Percentiles rank a stretch among this genome's conserved stretches.
These are phyloP conservation scores for Aspergillus aculeatinus DNA, from an alignment of 2,329 filamentous ascomycete genomes.

Conservation along the genomic window DNA sequence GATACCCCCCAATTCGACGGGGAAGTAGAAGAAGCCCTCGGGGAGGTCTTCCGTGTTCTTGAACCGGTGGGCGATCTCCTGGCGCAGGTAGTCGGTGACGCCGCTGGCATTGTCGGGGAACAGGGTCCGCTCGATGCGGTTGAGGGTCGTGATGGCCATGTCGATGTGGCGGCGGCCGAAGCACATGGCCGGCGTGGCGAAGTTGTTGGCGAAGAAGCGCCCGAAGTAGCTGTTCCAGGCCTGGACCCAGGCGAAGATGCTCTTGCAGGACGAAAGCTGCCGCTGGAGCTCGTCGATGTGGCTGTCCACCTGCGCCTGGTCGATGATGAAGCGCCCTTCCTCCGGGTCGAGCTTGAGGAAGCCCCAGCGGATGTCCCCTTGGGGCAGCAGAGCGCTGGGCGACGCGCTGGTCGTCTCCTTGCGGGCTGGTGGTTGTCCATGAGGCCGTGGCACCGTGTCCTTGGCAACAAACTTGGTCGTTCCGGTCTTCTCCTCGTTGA, in stretches of 20 bases:
- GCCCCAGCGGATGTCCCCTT: constrained; percentile 58
- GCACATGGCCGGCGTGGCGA: constrained; percentile 56
- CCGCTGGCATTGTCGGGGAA: constrained; percentile 49
- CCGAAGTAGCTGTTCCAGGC: constrained; percentile 61
- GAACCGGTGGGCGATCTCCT: constrained; percentile 55
- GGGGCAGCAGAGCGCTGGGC: constrained; percentile 41
- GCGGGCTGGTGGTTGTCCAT: too few relatives aligned
- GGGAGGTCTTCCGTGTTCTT: constrained; percentile 44
- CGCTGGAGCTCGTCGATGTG: constrained; percentile 60
- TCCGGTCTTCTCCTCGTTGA: constrained; percentile 61
- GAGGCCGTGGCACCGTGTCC: not conserved
- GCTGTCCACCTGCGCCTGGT: constrained; percentile 57
- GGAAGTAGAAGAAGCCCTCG: constrained; percentile 55
- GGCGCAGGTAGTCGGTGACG: constrained; percentile 58
- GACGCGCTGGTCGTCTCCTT: not conserved
- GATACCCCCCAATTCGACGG: constrained; percentile 52
- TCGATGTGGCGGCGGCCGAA: constrained; percentile 58
- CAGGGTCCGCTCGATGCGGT: constrained; percentile 52
- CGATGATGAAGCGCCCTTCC: constrained; percentile 59
- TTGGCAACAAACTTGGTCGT: constrained; percentile 44
- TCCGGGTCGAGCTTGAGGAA: constrained; percentile 57
- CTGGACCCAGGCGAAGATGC: constrained; percentile 59
- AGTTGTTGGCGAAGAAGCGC: constrained; percentile 59
- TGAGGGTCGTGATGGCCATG: constrained; percentile 53
- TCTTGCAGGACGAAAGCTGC: constrained; percentile 57